Conservation (phyloP, 1,284 basidiomycete species). For the Microbotryum lychnidis-dioicae region DNA sequence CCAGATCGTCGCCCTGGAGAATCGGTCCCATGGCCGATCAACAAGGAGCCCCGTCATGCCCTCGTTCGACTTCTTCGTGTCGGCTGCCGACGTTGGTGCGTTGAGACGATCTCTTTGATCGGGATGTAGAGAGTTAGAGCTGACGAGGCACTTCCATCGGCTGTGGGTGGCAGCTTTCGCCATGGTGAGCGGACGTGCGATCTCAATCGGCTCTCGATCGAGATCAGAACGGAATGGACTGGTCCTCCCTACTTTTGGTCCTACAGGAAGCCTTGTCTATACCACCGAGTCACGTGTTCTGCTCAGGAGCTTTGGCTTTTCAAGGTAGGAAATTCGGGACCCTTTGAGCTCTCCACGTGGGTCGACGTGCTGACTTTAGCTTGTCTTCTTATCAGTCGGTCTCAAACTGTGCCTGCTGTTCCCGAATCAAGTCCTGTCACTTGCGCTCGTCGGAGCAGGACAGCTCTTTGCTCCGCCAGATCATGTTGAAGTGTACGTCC, state of each 20-base stretch:
- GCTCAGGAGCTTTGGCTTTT: constrained; percentile 8
- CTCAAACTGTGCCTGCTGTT: constrained; percentile 20
- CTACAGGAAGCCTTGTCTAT: constrained; percentile 11
- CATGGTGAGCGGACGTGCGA: constrained; percentile 3
- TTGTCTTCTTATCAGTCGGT: neutral
- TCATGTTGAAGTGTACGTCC: neutral
- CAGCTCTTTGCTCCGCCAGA: constrained; percentile 13
- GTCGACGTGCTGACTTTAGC: neutral
- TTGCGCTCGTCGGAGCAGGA: constrained; percentile 16
- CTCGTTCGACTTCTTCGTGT: constrained; percentile 7
- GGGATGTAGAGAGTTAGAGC: neutral
- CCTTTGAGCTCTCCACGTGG: neutral
- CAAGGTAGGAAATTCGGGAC: neutral
- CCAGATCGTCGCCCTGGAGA: constrained; percentile 6
- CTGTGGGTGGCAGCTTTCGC: neutral
- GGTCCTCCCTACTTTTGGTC: neutral
- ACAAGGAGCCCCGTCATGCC: neutral
- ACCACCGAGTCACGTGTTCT: constrained; percentile 17
- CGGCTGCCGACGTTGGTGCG: constrained; percentile 6
- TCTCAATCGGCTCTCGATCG: no score
- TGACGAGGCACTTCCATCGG: neutral
- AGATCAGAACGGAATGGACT: neutral
- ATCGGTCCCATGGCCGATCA: constrained; percentile 11
- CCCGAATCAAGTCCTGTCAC: constrained; percentile 17
- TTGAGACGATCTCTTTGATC: neutral